phyloP scores from a whole-genome alignment of 2,329 filamentous ascomycete genomes.

The Verticillium alfalfae region DNA sequence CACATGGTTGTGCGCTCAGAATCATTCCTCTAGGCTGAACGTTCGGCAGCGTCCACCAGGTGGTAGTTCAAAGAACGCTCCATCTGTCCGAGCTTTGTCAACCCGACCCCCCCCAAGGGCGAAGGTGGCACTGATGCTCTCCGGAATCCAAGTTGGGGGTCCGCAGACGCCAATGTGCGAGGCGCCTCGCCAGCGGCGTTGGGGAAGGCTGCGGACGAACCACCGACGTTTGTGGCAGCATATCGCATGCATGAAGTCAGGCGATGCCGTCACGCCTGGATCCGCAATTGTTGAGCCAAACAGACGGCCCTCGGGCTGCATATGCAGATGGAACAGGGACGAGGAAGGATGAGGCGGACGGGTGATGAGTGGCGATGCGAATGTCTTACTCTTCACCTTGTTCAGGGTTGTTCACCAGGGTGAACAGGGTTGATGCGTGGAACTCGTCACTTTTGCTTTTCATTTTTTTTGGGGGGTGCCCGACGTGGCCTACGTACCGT shows the following conservation, averaged over 20 bases:
- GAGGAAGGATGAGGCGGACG: neutral
- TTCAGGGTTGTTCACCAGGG: neutral
- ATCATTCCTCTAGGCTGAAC: neutral
- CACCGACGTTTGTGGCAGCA: neutral
- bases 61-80: no score
- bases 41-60: neutral
- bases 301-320: neutral
- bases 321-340: neutral
- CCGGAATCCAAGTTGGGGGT: neutral
- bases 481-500: slow-evolving; percentile 1
- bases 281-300: neutral
- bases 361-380: neutral
- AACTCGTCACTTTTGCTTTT: neutral
- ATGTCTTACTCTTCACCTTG: neutral
- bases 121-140: neutral
- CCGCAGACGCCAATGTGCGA: neutral
- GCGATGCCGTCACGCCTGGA: neutral
- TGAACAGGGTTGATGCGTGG: neutral
- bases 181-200: neutral
- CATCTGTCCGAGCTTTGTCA: no score
- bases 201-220: neutral
- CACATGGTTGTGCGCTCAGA: neutral
- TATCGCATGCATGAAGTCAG: neutral
- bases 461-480: neutral
- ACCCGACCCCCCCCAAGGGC: no score